phyloP scores from a whole-genome alignment of 2,329 filamentous ascomycete genomes.

The Stachybotrys elegans region DNA sequence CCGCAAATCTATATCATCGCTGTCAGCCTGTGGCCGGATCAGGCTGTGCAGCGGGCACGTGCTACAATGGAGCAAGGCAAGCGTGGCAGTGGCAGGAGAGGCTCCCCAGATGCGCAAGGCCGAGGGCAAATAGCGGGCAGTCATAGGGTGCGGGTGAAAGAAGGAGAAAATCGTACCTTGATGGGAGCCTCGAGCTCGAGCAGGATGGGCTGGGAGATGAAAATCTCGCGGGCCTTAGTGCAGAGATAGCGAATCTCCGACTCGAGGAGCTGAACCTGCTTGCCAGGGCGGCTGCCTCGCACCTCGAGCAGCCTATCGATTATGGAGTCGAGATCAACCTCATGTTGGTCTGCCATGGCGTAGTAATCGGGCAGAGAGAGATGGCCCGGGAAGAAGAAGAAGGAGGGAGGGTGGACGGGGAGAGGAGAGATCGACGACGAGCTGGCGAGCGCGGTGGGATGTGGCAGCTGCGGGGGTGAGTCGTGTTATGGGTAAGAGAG shows the following conservation, averaged over 20 bases:
- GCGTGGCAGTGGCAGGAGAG: not conserved
- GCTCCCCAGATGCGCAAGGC: not conserved
- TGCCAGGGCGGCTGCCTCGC: constrained; percentile 93
- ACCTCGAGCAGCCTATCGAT: constrained; percentile 98
- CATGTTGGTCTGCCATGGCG: constrained; percentile 64
- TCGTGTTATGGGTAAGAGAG: too few species aligned
- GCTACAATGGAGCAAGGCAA: too few species aligned
- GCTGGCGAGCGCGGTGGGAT: constrained; percentile 21
- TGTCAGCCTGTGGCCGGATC: too few species aligned
- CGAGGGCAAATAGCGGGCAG: not conserved
- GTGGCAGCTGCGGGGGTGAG: constrained; percentile 20
- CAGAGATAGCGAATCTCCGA: constrained; percentile 95
- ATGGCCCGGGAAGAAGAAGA: constrained; percentile 30
- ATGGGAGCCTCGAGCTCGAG: constrained; percentile 97
- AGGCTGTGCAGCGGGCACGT: too few species aligned
- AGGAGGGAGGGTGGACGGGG: constrained; percentile 17
- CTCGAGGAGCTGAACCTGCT: constrained; percentile 96
- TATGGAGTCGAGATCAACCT: constrained; percentile 98
- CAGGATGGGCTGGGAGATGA: constrained; percentile 97
- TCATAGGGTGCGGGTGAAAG: constrained; percentile 3
- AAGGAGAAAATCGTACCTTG: constrained; percentile 62
- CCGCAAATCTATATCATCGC: constrained; percentile 74
- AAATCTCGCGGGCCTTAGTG: constrained; percentile 98
- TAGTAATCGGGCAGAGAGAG: constrained; percentile 25
- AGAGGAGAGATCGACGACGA: constrained; percentile 18